A percentile compares a stretch with the other conserved stretches of the same genome.
These are phyloP conservation scores for Penicillium macrosclerotiorum DNA, from an alignment of 495 filamentous ascomycete genomes.

Conservation along the genomic window DNA sequence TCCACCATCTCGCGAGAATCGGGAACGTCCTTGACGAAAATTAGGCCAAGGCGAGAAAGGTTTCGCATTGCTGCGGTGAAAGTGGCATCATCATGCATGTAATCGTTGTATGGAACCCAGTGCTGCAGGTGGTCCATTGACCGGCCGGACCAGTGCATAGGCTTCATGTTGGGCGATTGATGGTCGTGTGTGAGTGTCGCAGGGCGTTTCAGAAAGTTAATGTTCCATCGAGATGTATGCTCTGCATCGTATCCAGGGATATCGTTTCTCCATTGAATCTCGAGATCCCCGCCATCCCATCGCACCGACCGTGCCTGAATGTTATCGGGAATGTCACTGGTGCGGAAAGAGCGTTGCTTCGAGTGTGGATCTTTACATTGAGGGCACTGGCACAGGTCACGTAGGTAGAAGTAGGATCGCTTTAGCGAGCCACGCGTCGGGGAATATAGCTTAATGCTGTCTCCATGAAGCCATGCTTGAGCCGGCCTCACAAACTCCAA, in stretches of 20 bases:
- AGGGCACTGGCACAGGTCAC: conserved; percentile 73
- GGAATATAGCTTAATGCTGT: conserved; percentile 3
- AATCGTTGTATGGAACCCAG: conserved; percentile 65
- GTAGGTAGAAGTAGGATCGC: conserved; percentile 52
- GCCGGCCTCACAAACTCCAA: neutral
- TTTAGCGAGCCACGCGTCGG: neutral
- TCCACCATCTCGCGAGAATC: conserved; percentile 60
- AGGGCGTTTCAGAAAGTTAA: conserved; percentile 24
- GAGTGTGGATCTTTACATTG: conserved; percentile 73
- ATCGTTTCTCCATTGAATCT: conserved; percentile 62
- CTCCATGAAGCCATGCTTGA: neutral
- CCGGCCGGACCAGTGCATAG: conserved; percentile 33
- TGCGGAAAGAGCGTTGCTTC: conserved; percentile 78
- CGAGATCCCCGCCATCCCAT: conserved; percentile 42
- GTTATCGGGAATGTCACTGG: conserved; percentile 61
- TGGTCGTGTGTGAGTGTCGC: conserved; percentile 7
- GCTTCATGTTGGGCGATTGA: neutral
- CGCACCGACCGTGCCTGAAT: conserved; percentile 40
- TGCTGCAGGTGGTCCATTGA: conserved; percentile 27
- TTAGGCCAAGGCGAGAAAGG: conserved; percentile 59
- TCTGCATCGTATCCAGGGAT: conserved; percentile 41
- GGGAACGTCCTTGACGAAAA: conserved; percentile 73
- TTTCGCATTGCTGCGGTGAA: conserved; percentile 53
- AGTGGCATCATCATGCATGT: conserved; percentile 54
- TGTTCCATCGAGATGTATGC: conserved; percentile 50